Evolutionary conservation across 2,329 filamentous ascomycete genomes (phyloP), one percentile per base, ranked within the genome.

Genomic region (Hypoxylon sp.): DNA sequence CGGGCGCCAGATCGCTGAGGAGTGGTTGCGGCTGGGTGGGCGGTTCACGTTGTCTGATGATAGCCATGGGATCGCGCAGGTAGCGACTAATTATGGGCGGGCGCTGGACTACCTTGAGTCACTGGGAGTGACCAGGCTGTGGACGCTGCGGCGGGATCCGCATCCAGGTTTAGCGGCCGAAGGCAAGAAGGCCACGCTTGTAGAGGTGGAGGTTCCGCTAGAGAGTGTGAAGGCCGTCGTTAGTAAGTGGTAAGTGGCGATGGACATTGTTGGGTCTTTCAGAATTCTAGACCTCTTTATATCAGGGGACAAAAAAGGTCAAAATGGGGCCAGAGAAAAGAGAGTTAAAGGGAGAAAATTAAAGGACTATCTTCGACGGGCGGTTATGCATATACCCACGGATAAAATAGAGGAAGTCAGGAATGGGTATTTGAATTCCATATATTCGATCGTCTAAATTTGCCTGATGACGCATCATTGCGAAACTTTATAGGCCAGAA

Each of bases 1-100:
- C 0, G 90, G 90, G 69, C 86, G 88, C 59, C 85, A 89, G 74
- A 91, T 99, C 76, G 94, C 94, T 74, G 86, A 93, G 91, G 88
- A 89, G 78, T 97, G 94, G 83, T 77, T 94, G 59, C 81, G 81
- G 6, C 85, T 93, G 74, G 91, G 91, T 24, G 94, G 96, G 24
- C 88, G 87, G 67, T 97, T 98, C 80, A 97, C 94, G 58, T 86
- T 99, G 74, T 97, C 93, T 5, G 96, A 99, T 79, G 96, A 99
- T 81, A 97, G 94, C 79, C 96, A 99, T 82, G 93, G 93, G 42
- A 87, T 94, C 65, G 91, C 88, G 1, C 95, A 99, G 78, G 87
- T 99, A 4, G 94, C 90, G n/a, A 90, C 93, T 55, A 95, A 97
- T 78, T 98, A 96, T 81, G 77, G 79, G 50, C 87, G 87, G 44